Evolutionary conservation across 345 rosid genomes (phyloP).

Genomic region (Linum lewisii): DNA sequence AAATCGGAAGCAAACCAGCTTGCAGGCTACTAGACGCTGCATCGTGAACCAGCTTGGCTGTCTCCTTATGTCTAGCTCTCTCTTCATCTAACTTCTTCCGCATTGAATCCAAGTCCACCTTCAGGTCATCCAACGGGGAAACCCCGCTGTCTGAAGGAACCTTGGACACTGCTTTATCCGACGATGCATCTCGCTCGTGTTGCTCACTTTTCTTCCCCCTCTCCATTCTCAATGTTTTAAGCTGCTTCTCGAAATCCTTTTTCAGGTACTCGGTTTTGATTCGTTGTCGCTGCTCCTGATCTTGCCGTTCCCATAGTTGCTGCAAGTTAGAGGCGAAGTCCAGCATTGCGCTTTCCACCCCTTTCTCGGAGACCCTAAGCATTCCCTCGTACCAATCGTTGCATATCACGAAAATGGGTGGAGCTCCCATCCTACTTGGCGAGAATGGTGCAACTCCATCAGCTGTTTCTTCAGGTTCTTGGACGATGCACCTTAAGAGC

Average conservation of each 20-base stretch:
- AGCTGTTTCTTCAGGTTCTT: conserved; percentile 63
- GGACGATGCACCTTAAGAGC: conserved; percentile 59
- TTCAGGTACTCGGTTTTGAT: conserved; percentile 68
- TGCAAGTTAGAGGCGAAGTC: conserved; percentile 59
- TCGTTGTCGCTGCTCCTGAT: conserved; percentile 69
- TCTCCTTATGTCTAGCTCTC: conserved; percentile 65
- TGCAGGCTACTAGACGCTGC: conserved; percentile 79
- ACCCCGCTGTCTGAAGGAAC: conserved; percentile 50
- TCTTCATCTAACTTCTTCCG: conserved; percentile 66
- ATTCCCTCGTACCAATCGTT: conserved; percentile 86
- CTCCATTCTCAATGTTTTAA: conserved; percentile 44
- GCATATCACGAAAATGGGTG: conserved; percentile 66
- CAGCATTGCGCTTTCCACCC: conserved; percentile 52
- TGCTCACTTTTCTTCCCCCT: conserved; percentile 44
- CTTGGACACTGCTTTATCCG: conserved; percentile 51
- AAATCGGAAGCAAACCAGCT: conserved; percentile 75
- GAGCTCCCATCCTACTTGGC: conserved; percentile 77
- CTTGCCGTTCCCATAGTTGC: conserved; percentile 80
- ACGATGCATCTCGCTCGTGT: conserved; percentile 39
- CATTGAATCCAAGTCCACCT: conserved; percentile 85
- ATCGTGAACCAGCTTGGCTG: conserved; percentile 51
- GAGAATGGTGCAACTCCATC: conserved; percentile 88
- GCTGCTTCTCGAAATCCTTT: conserved; percentile 67
- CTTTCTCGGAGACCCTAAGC: conserved; percentile 54
- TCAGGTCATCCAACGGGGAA: conserved; percentile 67